Percentiles rank a stretch among this genome's conserved stretches.
These are phyloP conservation scores for Agarophyton chilense DNA, from an alignment of 23 red algal species.

Conservation along the genomic window DNA sequence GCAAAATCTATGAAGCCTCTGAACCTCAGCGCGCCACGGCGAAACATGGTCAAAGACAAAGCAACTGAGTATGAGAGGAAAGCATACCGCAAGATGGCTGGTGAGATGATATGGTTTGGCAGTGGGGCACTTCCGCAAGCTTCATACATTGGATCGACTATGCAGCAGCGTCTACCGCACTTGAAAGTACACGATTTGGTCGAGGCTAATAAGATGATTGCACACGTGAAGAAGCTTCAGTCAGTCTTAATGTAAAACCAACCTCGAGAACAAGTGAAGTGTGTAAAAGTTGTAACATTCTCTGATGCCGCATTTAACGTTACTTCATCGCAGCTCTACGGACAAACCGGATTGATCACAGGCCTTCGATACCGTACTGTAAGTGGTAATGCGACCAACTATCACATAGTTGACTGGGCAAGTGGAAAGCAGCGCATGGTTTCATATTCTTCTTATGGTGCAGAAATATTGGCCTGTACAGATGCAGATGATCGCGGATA, in stretches of 20 bases:
- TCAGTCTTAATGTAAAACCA: not conserved
- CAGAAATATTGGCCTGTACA: constrained; percentile 23
- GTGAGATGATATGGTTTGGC: constrained; percentile 32
- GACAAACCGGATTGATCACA: constrained; percentile 36
- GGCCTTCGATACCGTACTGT: constrained; percentile 30
- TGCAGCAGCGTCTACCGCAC: constrained; percentile 9
- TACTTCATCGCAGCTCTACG: constrained; percentile 19
- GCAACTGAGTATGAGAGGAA: not conserved
- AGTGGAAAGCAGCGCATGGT: constrained; percentile 37
- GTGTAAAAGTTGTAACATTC: not conserved
- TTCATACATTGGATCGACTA: not conserved
- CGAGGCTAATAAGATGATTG: not conserved
- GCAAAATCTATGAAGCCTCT: constrained; percentile 24
- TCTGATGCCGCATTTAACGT: constrained; percentile 13
- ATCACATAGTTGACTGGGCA: constrained; percentile 37
- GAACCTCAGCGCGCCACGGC: not conserved
- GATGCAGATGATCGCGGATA: constrained; percentile 25
- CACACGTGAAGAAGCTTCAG: not conserved
- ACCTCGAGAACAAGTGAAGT: not conserved
- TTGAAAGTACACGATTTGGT: not conserved
- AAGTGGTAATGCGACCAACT: not conserved
- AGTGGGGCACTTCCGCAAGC: not conserved
- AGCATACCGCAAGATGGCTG: constrained; percentile 23
- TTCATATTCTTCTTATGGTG: constrained; percentile 19
- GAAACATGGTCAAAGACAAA: not conserved